These are phyloP conservation scores for Fusarium annulatum DNA, from an alignment of 2,329 filamentous ascomycete genomes.

Conservation along the genomic window DNA sequence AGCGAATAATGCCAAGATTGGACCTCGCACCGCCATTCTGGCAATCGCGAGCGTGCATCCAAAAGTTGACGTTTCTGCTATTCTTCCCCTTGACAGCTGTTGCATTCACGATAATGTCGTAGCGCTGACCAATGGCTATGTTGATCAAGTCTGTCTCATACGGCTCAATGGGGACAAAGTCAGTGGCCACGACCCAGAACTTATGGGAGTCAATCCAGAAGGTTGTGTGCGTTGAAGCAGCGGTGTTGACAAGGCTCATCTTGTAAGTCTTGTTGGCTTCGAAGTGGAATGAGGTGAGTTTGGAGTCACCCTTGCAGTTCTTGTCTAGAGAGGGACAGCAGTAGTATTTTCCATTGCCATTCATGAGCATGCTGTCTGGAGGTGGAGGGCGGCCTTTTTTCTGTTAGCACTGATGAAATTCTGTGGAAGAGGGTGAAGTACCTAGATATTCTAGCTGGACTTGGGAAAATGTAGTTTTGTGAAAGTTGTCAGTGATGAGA, in stretches of 20 bases:
- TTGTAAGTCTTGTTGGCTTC: background rate
- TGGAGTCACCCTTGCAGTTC: background rate
- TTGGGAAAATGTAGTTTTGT: background rate
- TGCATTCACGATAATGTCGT: background rate
- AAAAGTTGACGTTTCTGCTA: background rate
- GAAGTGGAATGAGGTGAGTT: background rate
- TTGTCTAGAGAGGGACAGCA: background rate
- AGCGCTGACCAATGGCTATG: background rate
- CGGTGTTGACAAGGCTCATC: background rate
- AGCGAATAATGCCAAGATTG: background rate
- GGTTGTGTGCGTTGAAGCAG: background rate
- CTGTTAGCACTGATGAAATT: accelerated
- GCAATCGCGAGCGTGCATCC: constrained; percentile 7
- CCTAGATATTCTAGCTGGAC: background rate
- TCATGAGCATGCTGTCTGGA: constrained; percentile 9
- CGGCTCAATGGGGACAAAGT: constrained; percentile 3
- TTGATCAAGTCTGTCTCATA: background rate
- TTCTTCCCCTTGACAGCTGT: background rate
- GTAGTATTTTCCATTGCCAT: background rate
- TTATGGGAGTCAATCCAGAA: constrained; percentile 3
- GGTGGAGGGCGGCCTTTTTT: background rate
- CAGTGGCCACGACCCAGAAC: background rate
- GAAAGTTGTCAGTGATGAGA: constrained; percentile 1
- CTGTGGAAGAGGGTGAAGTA: accelerated
- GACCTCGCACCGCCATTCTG: background rate